Percentiles rank a stretch among this genome's conserved stretches.
phyloP scores from a whole-genome alignment of 2,329 filamentous ascomycete genomes.

The Massarina eburnea region DNA sequence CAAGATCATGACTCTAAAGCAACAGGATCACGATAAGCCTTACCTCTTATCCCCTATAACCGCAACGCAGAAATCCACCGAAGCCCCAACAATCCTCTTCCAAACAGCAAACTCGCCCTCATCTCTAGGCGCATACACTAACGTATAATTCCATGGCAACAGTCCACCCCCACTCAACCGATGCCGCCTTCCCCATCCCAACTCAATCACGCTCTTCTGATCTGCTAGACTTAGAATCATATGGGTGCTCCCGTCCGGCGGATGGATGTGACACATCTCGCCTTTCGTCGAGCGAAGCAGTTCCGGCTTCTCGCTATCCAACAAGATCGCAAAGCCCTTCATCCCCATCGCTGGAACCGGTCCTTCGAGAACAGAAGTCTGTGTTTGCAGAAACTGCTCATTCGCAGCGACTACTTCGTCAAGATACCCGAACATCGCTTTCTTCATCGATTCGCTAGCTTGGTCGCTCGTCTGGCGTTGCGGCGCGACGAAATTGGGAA shows the following conservation, averaged over 20 bases:
- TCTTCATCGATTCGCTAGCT: conserved; percentile 1
- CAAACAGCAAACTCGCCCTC: conserved; percentile 68
- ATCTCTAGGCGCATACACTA: conserved; percentile 73
- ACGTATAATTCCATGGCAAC: conserved; percentile 5
- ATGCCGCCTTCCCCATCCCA: conserved; percentile 5
- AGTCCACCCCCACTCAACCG: conserved; percentile 1
- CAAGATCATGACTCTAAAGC: too few relatives aligned
- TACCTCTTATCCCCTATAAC: conserved; percentile 27
- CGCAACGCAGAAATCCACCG: conserved; percentile 62
- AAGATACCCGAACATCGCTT: conserved; percentile 1
- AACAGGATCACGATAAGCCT: too few relatives aligned
- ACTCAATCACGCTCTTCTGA: conserved; percentile 6
- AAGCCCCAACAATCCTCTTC: conserved; percentile 71
- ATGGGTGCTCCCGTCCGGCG: conserved; percentile 3
- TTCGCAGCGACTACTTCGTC: background rate
- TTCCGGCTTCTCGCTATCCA: background rate
- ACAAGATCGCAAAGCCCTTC: background rate
- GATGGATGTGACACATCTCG: conserved; percentile 3
- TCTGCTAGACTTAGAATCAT: conserved; percentile 3
- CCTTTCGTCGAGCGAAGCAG: background rate
- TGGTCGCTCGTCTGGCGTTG: conserved; percentile 4
- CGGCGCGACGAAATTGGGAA: conserved; percentile 4
- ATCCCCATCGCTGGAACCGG: conserved; percentile 1
- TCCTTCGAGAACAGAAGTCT: conserved; percentile 3
- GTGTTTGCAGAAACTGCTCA: background rate